Conservation (phyloP, 306 rosid genomes). For the Citrullus mucosospermus region DNA sequence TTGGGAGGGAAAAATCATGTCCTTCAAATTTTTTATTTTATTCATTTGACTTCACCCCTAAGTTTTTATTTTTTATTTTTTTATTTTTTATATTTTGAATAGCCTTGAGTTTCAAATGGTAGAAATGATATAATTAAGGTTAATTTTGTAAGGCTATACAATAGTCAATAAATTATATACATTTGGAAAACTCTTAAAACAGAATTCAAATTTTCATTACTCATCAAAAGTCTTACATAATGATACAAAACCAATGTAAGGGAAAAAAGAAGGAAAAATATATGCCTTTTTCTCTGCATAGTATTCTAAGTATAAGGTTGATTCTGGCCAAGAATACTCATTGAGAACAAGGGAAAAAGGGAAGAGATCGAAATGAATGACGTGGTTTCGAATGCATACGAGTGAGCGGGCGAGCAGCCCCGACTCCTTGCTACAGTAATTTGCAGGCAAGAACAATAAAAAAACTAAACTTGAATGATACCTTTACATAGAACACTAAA, state of each 20-base stretch:
- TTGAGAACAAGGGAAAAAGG: not conserved
- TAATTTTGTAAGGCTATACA: too few species aligned
- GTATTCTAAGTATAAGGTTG: not conserved
- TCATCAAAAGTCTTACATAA: conserved; percentile 37
- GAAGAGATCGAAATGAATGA: not conserved
- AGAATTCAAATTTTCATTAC: conserved; percentile 22
- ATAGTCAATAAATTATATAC: too few species aligned
- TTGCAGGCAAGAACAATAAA: conserved; percentile 3
- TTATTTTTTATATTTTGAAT: too few species aligned
- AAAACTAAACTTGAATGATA: conserved; percentile 2
- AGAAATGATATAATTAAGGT: too few species aligned
- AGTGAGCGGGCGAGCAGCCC: not conserved
- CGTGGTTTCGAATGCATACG: not conserved
- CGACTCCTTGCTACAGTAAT: not conserved
- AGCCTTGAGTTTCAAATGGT: too few species aligned
- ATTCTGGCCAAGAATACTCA: not conserved
- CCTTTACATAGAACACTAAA: conserved; percentile 8
- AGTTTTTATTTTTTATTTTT: too few species aligned
- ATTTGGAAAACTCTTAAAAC: not conserved
- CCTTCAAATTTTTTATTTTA: too few species aligned
- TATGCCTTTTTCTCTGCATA: not conserved
- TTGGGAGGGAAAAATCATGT: too few species aligned
- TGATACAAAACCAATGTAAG: not conserved
- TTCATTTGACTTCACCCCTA: too few species aligned
- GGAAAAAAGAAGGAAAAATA: not conserved